Conservation (phyloP, 2,329 filamentous ascomycete genomes). For the Parascedosporium putredinis region DNA sequence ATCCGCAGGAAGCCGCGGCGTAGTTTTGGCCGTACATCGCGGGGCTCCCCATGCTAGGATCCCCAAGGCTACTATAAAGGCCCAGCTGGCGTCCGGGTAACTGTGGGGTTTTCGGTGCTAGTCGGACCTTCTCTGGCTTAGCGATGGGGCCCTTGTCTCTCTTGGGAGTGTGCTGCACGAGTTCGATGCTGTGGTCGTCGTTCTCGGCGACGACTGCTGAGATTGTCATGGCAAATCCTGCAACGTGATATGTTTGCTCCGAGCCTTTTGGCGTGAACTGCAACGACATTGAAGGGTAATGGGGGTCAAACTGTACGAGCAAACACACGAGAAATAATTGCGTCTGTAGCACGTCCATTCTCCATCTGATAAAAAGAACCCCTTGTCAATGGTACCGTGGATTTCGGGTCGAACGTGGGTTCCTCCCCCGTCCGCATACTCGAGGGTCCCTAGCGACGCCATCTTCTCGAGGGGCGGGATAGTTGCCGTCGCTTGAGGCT, state of each 20-base stretch:
- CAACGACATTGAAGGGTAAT: slow-evolving; percentile 33
- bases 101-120: slow-evolving; percentile 56
- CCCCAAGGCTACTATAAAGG: slow-evolving; percentile 30
- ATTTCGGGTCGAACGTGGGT: slow-evolving; percentile 60
- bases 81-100: slow-evolving; percentile 30
- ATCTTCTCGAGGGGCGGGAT: slow-evolving; percentile 44
- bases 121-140: slow-evolving; percentile 57
- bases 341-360: slow-evolving; percentile 90
- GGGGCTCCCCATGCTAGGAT: slow-evolving; percentile 8
- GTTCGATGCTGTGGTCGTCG: slow-evolving; percentile 64
- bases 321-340: slow-evolving; percentile 83
- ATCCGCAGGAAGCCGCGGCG: slow-evolving; percentile 12
- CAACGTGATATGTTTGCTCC: slow-evolving; percentile 51
- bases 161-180: slow-evolving; percentile 87
- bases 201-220: slow-evolving; percentile 73
- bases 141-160: slow-evolving; percentile 77
- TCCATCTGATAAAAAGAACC: slow-evolving; percentile 69
- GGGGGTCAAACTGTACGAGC: slow-evolving; percentile 63
- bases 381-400: slow-evolving; percentile 74
- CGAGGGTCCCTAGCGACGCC: slow-evolving; percentile 47
- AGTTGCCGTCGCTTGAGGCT: slow-evolving; percentile 27
- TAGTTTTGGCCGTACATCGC: slow-evolving; percentile 30
- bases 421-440: slow-evolving; percentile 39
- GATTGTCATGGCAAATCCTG: slow-evolving; percentile 72
- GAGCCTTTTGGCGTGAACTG: slow-evolving; percentile 41